Evolutionary conservation across 2,329 filamentous ascomycete genomes (phyloP).

Genomic region (Clarireedia paspali): DNA sequence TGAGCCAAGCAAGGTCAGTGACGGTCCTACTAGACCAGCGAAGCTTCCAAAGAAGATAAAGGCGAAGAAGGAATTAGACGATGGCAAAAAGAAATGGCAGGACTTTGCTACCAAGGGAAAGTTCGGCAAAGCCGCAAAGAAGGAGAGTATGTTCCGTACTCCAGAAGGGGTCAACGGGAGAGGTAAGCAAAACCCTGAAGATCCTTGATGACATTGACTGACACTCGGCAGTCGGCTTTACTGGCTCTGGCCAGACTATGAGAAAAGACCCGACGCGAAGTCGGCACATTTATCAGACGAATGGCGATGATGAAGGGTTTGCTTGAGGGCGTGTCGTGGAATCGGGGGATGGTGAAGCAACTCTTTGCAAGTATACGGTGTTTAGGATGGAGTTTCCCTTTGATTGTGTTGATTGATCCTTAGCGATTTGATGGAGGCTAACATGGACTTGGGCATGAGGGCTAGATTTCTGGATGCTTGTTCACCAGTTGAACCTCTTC

Average conservation of each 20-base stretch:
- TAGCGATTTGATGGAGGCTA: conserved; percentile 35
- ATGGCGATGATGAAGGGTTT: conserved; percentile 56
- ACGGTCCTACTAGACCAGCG: conserved; percentile 48
- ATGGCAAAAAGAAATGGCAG: conserved; percentile 89
- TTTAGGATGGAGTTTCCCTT: conserved; percentile 26
- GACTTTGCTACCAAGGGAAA: conserved; percentile 79
- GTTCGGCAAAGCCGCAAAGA: conserved; percentile 59
- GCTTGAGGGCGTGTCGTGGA: conserved; percentile 6
- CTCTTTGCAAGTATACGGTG: conserved; percentile 29
- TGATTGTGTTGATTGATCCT: conserved; percentile 11
- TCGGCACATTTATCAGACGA: conserved; percentile 77
- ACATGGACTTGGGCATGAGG: conserved; percentile 26
- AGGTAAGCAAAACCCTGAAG: conserved; percentile 47
- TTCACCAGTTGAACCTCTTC: conserved; percentile 18
- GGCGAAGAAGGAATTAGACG: conserved; percentile 84
- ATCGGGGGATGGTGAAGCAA: conserved; percentile 29
- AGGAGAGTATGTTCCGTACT: conserved; percentile 95
- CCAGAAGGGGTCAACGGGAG: conserved; percentile 78
- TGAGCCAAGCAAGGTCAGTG: conserved; percentile 54
- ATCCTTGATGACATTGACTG: conserved; percentile 18
- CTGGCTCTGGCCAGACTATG: conserved; percentile 91
- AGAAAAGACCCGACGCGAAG: conserved; percentile 79
- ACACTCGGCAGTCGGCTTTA: conserved; percentile 72
- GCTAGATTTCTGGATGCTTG: conserved; percentile 14
- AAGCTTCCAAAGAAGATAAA: conserved; percentile 84